phyloP scores from a whole-genome alignment of 108 stramenopile species.

The Schizochytrium sp. region DNA sequence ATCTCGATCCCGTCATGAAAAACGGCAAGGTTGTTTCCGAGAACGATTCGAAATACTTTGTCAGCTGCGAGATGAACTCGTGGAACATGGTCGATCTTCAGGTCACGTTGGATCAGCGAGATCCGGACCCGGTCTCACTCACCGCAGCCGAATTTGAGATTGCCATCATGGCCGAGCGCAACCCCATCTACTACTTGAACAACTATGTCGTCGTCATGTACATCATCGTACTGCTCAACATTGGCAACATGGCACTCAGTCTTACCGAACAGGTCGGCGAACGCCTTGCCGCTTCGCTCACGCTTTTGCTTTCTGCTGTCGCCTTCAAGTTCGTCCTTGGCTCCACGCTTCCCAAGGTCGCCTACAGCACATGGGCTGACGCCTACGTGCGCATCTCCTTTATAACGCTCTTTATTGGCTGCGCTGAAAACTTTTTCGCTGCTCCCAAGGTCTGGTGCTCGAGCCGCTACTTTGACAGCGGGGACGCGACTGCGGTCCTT shows the following conservation, averaged over 20 bases:
- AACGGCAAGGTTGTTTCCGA: neutral
- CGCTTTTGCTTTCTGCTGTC: neutral
- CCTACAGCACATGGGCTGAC: neutral
- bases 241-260: neutral
- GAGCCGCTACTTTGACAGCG: neutral
- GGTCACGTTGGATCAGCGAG: neutral
- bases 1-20: neutral
- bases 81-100: neutral
- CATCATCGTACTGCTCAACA: neutral
- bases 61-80: constrained; percentile 1
- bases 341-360: neutral
- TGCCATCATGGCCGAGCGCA: neutral
- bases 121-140: neutral
- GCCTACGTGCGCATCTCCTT: neutral
- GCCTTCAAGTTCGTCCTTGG: neutral
- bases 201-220: neutral
- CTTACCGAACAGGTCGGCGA: neutral
- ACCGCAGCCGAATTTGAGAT: neutral
- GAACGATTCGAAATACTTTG: neutral
- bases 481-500: neutral
- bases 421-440: neutral
- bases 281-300: neutral
- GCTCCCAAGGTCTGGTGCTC: neutral
- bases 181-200: neutral
- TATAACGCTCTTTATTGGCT: neutral